Evolutionary conservation across 2,329 filamentous ascomycete species (phyloP), one percentile per base, ranked within the genome.

Genomic region (Talaromyces sp.): DNA sequence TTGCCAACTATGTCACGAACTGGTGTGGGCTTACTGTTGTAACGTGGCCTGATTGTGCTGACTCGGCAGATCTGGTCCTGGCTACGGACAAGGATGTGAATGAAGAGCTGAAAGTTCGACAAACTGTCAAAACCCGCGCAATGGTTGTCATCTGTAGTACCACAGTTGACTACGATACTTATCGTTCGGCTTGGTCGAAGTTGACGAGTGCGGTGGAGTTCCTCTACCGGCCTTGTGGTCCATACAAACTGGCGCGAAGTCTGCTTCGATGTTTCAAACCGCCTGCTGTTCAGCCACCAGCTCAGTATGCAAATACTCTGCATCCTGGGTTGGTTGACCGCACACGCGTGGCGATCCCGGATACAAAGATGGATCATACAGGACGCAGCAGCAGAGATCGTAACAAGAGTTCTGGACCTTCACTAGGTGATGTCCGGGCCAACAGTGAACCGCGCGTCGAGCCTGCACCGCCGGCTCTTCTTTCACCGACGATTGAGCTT

Each of bases 201-300:
- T 60, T 73, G 36, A 68, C 72, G 2, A 60, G 66, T 15, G 66
- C 69, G 2, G 68, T 76, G 9, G 69, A 75, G 52, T 70, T 75
- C 22, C 69, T 75, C 28, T 68, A 70, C 17, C 71, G 71, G 17
- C 74, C 74, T 3, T 75, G 70, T 52, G 74, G 73, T 1, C 73
- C 74, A 7, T 72, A 76, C 54, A 77, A 76, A 48, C 61, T 77
- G 46, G 73, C 73, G 3, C 73, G 69, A 35, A 70, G 69, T 28
- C 64, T 76, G 13, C 60, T 69, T 31, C 69, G 64, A 52, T 70
- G 68, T 40, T 53, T 73, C 17, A 63, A 65, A 37, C 61, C 64
- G n/a, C 60, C 57, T 3, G 59, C 60, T 35, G 59, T 13, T 7
- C 33, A 31, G 17, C 50, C 60, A 5, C 33, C 43, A 28, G n/a